phyloP scores from a whole-genome alignment of 805 yeast genomes.

The Candida multigemmis region DNA sequence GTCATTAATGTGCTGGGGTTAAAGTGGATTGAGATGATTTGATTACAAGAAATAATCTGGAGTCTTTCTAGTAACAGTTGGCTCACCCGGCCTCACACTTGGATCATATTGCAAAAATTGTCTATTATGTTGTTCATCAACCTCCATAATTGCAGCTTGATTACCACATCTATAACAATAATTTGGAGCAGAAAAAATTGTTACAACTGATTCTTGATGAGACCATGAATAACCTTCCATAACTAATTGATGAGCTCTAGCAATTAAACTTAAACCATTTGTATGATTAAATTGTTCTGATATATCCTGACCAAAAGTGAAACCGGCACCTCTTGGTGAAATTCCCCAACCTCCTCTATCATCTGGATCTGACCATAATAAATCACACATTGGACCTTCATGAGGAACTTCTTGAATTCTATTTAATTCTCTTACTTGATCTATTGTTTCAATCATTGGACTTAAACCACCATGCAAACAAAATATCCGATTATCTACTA shows the following conservation, averaged over 20 bases:
- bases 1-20: too few relatives aligned
- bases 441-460: constrained; percentile 89
- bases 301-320: constrained; percentile 94
- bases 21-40: too few relatives aligned
- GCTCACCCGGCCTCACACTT: constrained; percentile 94
- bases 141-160: constrained; percentile 98
- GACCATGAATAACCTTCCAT: constrained; percentile 97
- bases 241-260: constrained; percentile 95
- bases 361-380: constrained; percentile 95
- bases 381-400: constrained; percentile 96
- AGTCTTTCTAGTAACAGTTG: constrained; percentile 92
- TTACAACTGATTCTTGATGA: constrained; percentile 88
- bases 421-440: constrained; percentile 84
- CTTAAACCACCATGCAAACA: constrained; percentile 93
- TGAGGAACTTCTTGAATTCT: constrained; percentile 95
- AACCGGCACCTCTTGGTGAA: constrained; percentile 97
- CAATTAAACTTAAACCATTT: constrained; percentile 74
- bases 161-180: constrained; percentile 97
- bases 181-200: constrained; percentile 92
- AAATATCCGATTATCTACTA: constrained; percentile 83
- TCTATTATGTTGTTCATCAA: constrained; percentile 86
- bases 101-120: constrained; percentile 95
- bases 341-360: constrained; percentile 98
- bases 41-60: constrained; percentile 84
- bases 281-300: constrained; percentile 90